A percentile compares a stretch with the other conserved stretches of the same genome.
These are phyloP conservation scores for Globisporangium canariense DNA, from an alignment of 352 stramenopile genomes.

Conservation along the genomic window DNA sequence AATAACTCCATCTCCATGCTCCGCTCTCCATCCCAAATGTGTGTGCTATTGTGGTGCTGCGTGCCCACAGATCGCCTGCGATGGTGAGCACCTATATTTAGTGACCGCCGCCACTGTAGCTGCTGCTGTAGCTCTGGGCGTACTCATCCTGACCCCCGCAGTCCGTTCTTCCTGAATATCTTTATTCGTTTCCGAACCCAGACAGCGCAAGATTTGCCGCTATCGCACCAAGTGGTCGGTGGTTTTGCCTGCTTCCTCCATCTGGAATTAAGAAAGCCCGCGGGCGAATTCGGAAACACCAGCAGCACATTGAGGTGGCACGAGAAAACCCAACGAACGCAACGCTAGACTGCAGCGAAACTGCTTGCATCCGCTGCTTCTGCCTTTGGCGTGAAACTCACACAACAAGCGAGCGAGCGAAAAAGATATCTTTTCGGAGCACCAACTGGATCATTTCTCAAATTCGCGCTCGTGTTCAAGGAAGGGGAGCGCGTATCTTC, in stretches of 20 bases:
- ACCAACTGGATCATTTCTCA: conserved; percentile 34
- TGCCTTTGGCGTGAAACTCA: conserved; percentile 13
- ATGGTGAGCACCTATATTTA: conserved; percentile 9
- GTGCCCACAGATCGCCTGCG: neutral
- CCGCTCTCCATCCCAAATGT: neutral
- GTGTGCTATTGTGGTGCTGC: neutral
- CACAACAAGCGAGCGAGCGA: conserved; percentile 6
- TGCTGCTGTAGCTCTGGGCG: neutral
- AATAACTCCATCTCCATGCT: neutral
- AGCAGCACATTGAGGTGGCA: neutral
- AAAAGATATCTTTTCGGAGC: conserved; percentile 34
- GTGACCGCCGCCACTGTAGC: no score
- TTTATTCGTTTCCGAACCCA: conserved; percentile 1
- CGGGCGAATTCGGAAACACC: neutral
- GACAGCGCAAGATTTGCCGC: conserved; percentile 1
- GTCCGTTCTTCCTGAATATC: neutral
- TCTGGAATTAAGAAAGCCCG: neutral
- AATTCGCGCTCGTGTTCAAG: conserved; percentile 22
- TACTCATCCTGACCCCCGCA: neutral
- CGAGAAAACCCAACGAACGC: conserved; percentile 9
- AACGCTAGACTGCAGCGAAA: neutral
- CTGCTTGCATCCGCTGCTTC: conserved; percentile 7
- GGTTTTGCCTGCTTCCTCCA: neutral
- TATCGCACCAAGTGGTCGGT: conserved; percentile 1
- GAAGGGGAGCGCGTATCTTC: conserved; percentile 7